Base-by-base conservation (phyloP, 2,329 filamentous ascomycete species). In the Plectosphaerella plurivora region DNA sequence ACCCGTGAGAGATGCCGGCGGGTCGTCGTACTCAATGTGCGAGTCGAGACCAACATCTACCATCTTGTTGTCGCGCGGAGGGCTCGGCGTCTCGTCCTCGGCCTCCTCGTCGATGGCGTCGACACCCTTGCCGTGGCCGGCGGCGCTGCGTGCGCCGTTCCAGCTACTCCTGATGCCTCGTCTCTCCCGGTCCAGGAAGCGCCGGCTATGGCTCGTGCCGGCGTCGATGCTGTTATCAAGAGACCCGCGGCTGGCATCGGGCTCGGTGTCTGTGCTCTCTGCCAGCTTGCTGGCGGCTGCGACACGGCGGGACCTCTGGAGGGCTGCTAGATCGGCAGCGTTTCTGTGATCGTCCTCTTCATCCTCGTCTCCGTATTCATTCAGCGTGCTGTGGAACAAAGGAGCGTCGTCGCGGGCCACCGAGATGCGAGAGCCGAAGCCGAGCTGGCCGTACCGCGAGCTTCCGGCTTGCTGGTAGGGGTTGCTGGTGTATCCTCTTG, bases 351-450 rank as follows among this genome's bases (percentile, higher is more conserved):
- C 86, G 69, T 96, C 91, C 61, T 90, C 88, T 66, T 94, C 92
- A 56, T 97, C 93, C 64, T 95, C 90, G 69, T 97, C 92, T 56
- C 88, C 85, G 58, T 95, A 94, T 64, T 95, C 91, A 67, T 96
- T 91, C 15, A 91, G 83, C 5, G 89, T 86, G 64, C 91, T 96
- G 70, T 94, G 91, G 69, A 99, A 97, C n/a, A 99, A 77, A 51
- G 94, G 94, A 10, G 93, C 92, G 60, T 91, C 89, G 53, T 89
- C 87, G 15, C 48, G 48, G 18, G 77, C 77, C 45, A 83, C 78
- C 5, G 87, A 82, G 55, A 88, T 85, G 49, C 91, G 82, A 11
- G 89, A 91, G 25, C 87, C 84, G 66, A 96, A 96, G 28, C 85
- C 86, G 51, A 79, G 65, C 50, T 75, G 73, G 56, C 95, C 92